These are phyloP conservation scores for Aotearoamyces nothofagi DNA, from an alignment of 2,329 filamentous ascomycete genomes.

Conservation along the genomic window DNA sequence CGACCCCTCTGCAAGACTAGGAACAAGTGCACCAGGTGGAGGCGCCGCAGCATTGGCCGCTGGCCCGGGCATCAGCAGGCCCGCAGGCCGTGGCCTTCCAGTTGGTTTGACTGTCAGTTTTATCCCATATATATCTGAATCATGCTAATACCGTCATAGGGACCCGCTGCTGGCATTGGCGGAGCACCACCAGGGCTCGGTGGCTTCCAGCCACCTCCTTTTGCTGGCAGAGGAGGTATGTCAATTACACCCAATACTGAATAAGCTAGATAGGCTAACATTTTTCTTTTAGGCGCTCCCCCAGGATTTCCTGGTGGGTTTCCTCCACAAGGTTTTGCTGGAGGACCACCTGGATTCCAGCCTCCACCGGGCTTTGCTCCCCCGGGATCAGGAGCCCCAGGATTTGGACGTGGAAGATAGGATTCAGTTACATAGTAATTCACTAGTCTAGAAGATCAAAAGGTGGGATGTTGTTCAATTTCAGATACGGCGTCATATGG, in stretches of 20 bases:
- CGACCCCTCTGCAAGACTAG: slow-evolving; percentile 80
- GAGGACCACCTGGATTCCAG: slow-evolving; percentile 52
- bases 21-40: slow-evolving; percentile 56
- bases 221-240: slow-evolving; percentile 38
- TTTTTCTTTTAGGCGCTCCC: too few species aligned
- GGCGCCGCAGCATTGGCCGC: slow-evolving; percentile 52
- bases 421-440: neutral
- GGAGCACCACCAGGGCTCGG: slow-evolving; percentile 37
- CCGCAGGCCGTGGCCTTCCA: slow-evolving; percentile 72
- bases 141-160: slow-evolving; percentile 25
- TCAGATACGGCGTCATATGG: neutral
- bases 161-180: slow-evolving; percentile 79
- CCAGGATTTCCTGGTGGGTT: slow-evolving; percentile 35
- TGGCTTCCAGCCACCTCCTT: slow-evolving; percentile 33
- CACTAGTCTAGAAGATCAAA: neutral
- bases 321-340: slow-evolving; percentile 34
- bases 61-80: slow-evolving; percentile 80
- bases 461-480: slow-evolving; percentile 2
- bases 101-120: slow-evolving; percentile 61
- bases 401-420: slow-evolving; percentile 7
- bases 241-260: too few species aligned
- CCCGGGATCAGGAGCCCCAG: slow-evolving; percentile 26
- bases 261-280: too few species aligned
- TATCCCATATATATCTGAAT: neutral
- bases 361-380: slow-evolving; percentile 46